phyloP scores from a whole-genome alignment of 2,329 filamentous ascomycete genomes.

The Parasarocladium wereldwijsianum region DNA sequence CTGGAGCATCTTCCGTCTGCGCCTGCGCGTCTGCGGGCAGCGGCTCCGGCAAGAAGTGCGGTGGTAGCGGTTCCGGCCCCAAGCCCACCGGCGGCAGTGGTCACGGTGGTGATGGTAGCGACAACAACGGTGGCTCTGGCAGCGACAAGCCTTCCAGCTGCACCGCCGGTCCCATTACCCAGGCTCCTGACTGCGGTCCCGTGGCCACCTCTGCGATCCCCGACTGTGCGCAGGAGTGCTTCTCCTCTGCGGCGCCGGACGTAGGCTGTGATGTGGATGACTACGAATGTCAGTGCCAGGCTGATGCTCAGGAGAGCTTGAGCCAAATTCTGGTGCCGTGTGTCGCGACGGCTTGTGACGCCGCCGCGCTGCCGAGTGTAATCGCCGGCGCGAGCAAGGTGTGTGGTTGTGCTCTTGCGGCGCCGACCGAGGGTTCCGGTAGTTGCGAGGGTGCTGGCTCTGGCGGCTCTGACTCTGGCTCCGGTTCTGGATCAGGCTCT shows the following conservation, averaged over 20 bases:
- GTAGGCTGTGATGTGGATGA: slow-evolving; percentile 11
- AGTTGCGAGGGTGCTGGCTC: slow-evolving; percentile 8
- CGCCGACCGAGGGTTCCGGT: neutral
- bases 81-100: slow-evolving; percentile 1
- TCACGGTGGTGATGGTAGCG: slow-evolving; percentile 1
- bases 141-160: slow-evolving; percentile 4
- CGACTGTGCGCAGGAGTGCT: slow-evolving; percentile 11
- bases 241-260: slow-evolving; percentile 8
- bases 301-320: slow-evolving; percentile 8
- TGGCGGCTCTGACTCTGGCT: slow-evolving; percentile 4
- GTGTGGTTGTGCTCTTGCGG: slow-evolving; percentile 1
- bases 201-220: slow-evolving; percentile 11
- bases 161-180: slow-evolving; percentile 5
- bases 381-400: slow-evolving; percentile 10
- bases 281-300: slow-evolving; percentile 12
- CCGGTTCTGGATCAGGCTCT: slow-evolving; percentile 3
- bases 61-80: no score
- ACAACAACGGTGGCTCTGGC: no score
- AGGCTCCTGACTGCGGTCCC: slow-evolving; percentile 10
- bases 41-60: slow-evolving; percentile 5
- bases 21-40: slow-evolving; percentile 7
- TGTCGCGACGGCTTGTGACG: slow-evolving; percentile 10
- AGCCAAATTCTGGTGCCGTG: slow-evolving; percentile 11
- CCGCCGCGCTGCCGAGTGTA: slow-evolving; percentile 8
- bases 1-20: slow-evolving; percentile 7